phyloP scores from a whole-genome alignment of 495 filamentous ascomycete species.

The Lindgomyces ingoldianus region DNA sequence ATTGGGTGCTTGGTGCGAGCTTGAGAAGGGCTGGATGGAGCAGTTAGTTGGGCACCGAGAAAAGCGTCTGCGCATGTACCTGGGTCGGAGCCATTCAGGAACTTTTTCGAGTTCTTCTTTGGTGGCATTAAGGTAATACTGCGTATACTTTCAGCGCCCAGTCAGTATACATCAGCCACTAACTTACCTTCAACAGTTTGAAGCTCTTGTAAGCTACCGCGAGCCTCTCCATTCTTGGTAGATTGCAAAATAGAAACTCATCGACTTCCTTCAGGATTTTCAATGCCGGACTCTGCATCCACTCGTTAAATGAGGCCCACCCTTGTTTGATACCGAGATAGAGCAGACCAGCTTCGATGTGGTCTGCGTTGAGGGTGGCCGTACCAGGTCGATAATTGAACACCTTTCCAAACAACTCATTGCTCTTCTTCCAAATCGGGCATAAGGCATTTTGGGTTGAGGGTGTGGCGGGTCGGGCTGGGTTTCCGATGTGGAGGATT shows the following conservation, averaged over 20 bases:
- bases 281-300: constrained; percentile 28
- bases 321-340: constrained; percentile 28
- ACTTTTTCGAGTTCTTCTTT: constrained; percentile 27
- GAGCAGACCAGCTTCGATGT: constrained; percentile 27
- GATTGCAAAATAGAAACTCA: constrained; percentile 26
- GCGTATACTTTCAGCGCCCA: background rate
- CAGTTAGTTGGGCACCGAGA: background rate
- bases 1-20: constrained; percentile 27
- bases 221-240: constrained; percentile 19
- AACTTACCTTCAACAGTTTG: constrained; percentile 25
- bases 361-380: constrained; percentile 13
- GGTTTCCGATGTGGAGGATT: constrained; percentile 29
- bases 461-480: background rate
- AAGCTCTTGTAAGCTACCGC: constrained; percentile 32
- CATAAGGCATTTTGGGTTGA: constrained; percentile 5
- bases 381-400: constrained; percentile 23
- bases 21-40: constrained; percentile 8
- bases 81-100: constrained; percentile 27
- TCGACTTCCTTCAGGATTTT: constrained; percentile 28
- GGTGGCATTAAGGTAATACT: constrained; percentile 31
- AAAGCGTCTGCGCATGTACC: background rate
- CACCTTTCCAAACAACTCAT: constrained; percentile 21
- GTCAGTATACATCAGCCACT: background rate
- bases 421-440: constrained; percentile 33
- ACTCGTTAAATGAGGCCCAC: constrained; percentile 23